Percentiles rank a stretch among this genome's conserved stretches.
phyloP scores from a whole-genome alignment of 257 asterid genomes.

The Penstemon davidsonii region DNA sequence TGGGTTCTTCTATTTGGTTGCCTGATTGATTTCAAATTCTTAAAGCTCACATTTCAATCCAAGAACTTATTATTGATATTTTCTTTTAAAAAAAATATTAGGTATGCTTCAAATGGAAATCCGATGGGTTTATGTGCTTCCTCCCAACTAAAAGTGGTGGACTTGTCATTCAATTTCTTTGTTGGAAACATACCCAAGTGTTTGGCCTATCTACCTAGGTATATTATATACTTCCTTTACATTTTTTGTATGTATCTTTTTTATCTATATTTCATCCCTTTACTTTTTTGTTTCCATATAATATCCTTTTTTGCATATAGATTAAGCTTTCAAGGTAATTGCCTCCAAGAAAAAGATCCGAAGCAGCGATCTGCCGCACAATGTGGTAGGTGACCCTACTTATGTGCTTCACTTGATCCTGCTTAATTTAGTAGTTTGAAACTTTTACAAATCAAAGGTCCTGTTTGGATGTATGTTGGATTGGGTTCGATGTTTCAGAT shows the following conservation, averaged over 20 bases:
- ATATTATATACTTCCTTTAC: slow-evolving; percentile 17
- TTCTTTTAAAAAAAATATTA: slow-evolving; percentile 22
- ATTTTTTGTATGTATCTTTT: slow-evolving; percentile 10
- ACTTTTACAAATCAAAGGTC: no score
- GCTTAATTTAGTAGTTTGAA: background rate
- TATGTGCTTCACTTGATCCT: background rate
- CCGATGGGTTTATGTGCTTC: slow-evolving; percentile 56
- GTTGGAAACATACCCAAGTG: slow-evolving; percentile 79
- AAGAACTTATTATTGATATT: slow-evolving; percentile 7
- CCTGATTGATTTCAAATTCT: slow-evolving; percentile 1
- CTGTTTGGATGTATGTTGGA: no score
- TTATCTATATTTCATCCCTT: background rate
- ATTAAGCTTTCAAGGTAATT: slow-evolving; percentile 77
- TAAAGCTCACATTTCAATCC: background rate
- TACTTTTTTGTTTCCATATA: slow-evolving; percentile 2
- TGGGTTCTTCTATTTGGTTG: slow-evolving; percentile 17
- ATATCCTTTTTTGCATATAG: slow-evolving; percentile 35
- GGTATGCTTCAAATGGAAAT: slow-evolving; percentile 47
- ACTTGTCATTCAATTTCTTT: slow-evolving; percentile 79
- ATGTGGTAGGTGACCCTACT: slow-evolving; percentile 57
- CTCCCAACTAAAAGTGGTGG: slow-evolving; percentile 70
- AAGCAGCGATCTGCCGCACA: slow-evolving; percentile 63
- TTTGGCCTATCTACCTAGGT: slow-evolving; percentile 75
- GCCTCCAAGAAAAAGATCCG: slow-evolving; percentile 60
- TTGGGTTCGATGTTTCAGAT: no score